Evolutionary conservation across 805 yeast species (phyloP), one percentile per base, ranked within the genome.

Genomic region (Candida coquimbonensis): DNA sequence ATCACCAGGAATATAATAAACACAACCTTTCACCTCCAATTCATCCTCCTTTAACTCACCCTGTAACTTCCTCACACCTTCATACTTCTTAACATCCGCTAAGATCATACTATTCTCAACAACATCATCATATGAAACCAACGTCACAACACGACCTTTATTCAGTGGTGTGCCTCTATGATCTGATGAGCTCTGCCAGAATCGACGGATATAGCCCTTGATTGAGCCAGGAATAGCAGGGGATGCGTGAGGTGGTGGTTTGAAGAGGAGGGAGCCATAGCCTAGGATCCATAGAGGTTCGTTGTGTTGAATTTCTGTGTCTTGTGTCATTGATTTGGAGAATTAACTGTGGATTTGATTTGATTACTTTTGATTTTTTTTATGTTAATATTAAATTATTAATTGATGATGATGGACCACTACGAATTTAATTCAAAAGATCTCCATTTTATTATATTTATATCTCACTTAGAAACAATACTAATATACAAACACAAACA

Each of bases 81-180:
- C 50, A 54, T 50, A 62, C 14, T 46, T 24, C 25, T 54, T 27
- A 9, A 78, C 61, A 53, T 79, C 80, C 3, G 65, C 49, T 33
- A 69, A 67, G 46, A 80, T 74, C 3, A 45, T 53, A 0, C 53
- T 47, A 49, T 77, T 68, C 3, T 54, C 44, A 25, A 74, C 59
- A 16, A 84, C 70, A 47, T 78, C 80, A 8, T 74, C 73, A 39
- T 75, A 67, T 9, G 89, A 76, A 1, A 90, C 70, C 39, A 90
- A 67, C 0, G 97, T 90, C 9, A 78, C 96, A 1, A 90, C 97
- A 32, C 97, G 65, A 0, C 98, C 98, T 1, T 95, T 96, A n/a
- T 66, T 60, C 46, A 78, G 86, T 0, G 87, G 88, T 0, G 95
- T 84, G 1, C 97, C 97, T 44, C 97, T 67, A 62, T 91, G 96